Evolutionary conservation across 768 basidiomycete genomes (phyloP), one percentile per base, ranked within the genome.

Genomic region (Phaeolepiota aurea): DNA sequence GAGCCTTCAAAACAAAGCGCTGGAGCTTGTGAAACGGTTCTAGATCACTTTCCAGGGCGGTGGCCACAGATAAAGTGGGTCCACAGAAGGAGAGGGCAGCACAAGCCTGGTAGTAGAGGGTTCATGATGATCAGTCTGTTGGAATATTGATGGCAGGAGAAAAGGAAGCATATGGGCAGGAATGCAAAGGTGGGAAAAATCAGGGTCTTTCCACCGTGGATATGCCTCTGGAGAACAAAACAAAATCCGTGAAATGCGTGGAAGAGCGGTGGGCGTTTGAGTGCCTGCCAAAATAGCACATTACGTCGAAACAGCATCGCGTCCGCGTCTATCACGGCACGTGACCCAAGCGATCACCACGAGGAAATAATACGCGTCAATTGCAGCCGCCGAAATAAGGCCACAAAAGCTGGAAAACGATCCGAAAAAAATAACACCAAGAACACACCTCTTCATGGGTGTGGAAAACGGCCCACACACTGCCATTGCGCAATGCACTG

Each of bases 21-120:
- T 62, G 59, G 44, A 83, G 63, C 42, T 76, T 79, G 40, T 69
- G 60, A 42, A 79, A 68, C 5, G 79, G 78, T 50, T 80, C 74
- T 28, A 83, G 65, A 50, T 83, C 79, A 40, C 57, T 57, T 54
- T 82, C 79, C 36, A 81, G 71, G 22, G 79, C 82, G 32, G 79
- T 66, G 11, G 70, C 58, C 28, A 74, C 63, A 20, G 68, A 62
- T 50, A 80, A 63, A 48, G 64, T 56, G 38, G 68, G 59, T 30
- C 62, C 59, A 28, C 74, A 67, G 43, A 79, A 65, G 23, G 69
- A 63, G 42, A 82, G 76, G 34, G 73, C 72, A 42, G 65, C 60
- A 39, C 64, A 62, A 22, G 80, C 82, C 79, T 83, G 58, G 21
- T 23, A 25, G 43, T 19, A 39, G 31, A 30, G 31, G 32, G n/a